Conservation (phyloP, 148 eudicot species). For the Drosera capensis region DNA sequence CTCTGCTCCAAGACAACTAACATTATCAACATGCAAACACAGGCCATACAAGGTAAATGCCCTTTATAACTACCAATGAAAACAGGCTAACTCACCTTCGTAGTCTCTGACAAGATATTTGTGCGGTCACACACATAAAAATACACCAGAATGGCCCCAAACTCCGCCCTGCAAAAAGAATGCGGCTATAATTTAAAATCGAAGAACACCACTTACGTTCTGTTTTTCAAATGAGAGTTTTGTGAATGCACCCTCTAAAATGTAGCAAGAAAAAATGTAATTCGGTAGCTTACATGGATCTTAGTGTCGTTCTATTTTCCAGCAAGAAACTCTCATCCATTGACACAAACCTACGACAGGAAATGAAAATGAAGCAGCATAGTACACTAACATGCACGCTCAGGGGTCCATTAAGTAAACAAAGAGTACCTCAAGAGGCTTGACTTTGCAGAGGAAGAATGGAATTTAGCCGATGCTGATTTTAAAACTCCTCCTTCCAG, state of each 20-base stretch:
- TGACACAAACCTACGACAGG: conserved; percentile 52
- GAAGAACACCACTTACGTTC: conserved; percentile 1
- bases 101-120: conserved; percentile 49
- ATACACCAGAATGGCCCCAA: conserved; percentile 59
- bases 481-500: conserved; percentile 89
- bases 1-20: too few relatives aligned
- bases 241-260: not conserved
- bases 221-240: not conserved
- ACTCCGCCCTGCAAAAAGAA: conserved; percentile 48
- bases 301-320: conserved; percentile 65
- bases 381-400: conserved; percentile 3
- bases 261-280: not conserved
- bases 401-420: conserved; percentile 4
- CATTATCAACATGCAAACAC: too few relatives aligned
- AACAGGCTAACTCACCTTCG: conserved; percentile 37
- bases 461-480: conserved; percentile 46
- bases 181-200: conserved; percentile 2
- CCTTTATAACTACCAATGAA: not conserved
- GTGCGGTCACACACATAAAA: conserved; percentile 88
- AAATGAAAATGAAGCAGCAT: not conserved
- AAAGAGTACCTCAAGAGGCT: conserved; percentile 56
- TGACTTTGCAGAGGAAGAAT: conserved; percentile 43
- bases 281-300: conserved; percentile 63
- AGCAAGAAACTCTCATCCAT: conserved; percentile 87
- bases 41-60: too few relatives aligned